Base-by-base conservation (phyloP, 306 rosid genomes). In the Cyclanthera cordifolia region DNA sequence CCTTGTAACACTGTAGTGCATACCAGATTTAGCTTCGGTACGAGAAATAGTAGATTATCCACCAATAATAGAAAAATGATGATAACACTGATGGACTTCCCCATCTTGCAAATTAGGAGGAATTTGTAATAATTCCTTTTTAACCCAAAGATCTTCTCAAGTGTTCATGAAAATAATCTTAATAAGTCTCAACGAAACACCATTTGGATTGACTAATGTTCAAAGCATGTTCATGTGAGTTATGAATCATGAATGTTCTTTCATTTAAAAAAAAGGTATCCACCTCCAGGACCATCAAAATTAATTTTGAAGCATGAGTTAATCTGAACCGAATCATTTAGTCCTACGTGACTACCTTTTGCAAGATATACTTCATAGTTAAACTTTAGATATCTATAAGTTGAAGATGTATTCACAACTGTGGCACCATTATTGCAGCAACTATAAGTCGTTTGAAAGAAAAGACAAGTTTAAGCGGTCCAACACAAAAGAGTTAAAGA, bases 1-100 rank as follows among this genome's bases (percentile, higher is more conserved):
- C 95, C 80, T 75, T 87, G 51, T 78, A 57, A 81, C 99, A 93
- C 99, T 93, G 96, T 69, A 85, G 79, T 56, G 68, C 65, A 75
- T 69, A 51, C 30, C 50, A 34, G 48, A 34, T 21, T 11, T 52
- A 52, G 70, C 14, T 43, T 43, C 70, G 8, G 21, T 21, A 45
- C 7, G 21, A 65, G 21, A 37, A 37, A 37, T 65, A 53, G 4
- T 1, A 43, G 49, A 23, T 45, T 65, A 4, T 11, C 69, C 69
- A 19, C 51, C 27, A 39, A 41, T 37, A 20, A 11, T 39, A 41
- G 43, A 57, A 20, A 4, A 41, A 30, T 30, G 13, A 15, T 16
- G 41, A 20, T 37, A 41, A 30, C 17, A 63, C 16, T 5, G 41
- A 63, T 37, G 51, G 30, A 63, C 52, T 20, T 23, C 8, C 50